Evolutionary conservation across 2,329 filamentous ascomycete genomes (phyloP).

Genomic region (Talaromyces sp.): DNA sequence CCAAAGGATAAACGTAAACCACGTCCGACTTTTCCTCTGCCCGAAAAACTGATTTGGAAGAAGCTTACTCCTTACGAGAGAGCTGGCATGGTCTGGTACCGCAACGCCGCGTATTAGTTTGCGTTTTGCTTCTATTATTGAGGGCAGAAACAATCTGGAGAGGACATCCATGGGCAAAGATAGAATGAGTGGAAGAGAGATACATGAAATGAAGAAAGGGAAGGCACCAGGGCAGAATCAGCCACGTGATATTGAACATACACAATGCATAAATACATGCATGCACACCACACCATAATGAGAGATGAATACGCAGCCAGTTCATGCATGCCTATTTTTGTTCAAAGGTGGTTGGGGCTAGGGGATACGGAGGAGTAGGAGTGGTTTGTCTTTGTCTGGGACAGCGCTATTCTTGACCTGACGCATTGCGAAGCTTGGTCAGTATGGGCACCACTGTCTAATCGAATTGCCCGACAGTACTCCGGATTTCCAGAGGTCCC

Average conservation of each 20-base stretch:
- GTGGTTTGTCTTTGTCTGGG: not conserved
- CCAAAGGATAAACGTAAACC: not conserved
- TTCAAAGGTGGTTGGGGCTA: not conserved
- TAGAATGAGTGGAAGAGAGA: not conserved
- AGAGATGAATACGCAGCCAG: not conserved
- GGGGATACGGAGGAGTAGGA: not conserved
- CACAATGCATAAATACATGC: not conserved
- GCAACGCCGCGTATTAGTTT: slow-evolving; percentile 3
- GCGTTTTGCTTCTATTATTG: not conserved
- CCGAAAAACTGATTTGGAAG: slow-evolving; percentile 17
- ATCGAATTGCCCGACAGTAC: not conserved
- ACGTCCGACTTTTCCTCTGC: slow-evolving; percentile 15
- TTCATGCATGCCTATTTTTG: not conserved
- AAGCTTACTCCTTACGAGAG: slow-evolving; percentile 15
- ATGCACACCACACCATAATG: not conserved
- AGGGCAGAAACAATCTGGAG: not conserved
- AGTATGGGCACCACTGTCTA: not conserved
- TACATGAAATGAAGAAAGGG: not conserved
- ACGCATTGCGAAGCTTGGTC: not conserved
- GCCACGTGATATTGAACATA: slow-evolving; percentile 7
- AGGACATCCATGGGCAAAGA: not conserved
- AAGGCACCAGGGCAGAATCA: not conserved
- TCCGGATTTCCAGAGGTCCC: not conserved
- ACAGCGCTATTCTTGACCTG: not conserved
- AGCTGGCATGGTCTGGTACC: slow-evolving; percentile 19